Base-by-base conservation (phyloP, 2,329 filamentous ascomycete genomes). In the Daldinia sp. region DNA sequence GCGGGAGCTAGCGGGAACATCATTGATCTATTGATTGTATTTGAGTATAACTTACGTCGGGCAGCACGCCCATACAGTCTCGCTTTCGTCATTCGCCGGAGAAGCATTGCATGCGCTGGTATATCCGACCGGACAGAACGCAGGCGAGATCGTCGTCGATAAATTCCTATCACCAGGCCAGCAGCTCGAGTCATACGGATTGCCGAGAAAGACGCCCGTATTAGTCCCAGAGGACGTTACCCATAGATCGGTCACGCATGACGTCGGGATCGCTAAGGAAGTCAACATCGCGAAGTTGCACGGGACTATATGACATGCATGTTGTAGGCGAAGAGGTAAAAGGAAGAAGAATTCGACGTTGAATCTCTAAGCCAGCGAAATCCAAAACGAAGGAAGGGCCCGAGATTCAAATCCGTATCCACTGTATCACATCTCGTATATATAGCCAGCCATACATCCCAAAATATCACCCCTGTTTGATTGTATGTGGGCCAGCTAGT, bases 21-120 rank as follows among this genome's bases (percentile, higher is more conserved):
- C 39, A 45, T 25, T 45, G 39, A 7, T n/a, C 8, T 15, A 15
- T 10, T n/a, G 13, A 6, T n/a, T 32, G 15, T 53, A 13, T n/a
- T n/a, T n/a, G n/a, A 37, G 10, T 10, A 21, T 25, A 21, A 34
- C 58, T 53, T 43, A 57, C 47, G n/a, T 57, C 41, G 53, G 58
- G 30, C 58, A 61, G 15, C 58, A 61, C n/a, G 58, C 58, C 58
- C 58, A 61, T 34, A 57, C 58, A 6, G 58, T 61, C 39, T 61
- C 58, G 39, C 39, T 45, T 6, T 10, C 47, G 13, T 57, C 52
- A 11, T 39, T 21, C 23, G 47, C 47, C 7, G 39, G 37, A n/a
- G 29, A 30, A 48, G 29, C 53, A 34, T 61, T 49, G 23, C 58
- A 57, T 15, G 58, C 58, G 23, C 47, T 61, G 17, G 13, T 15